These are phyloP conservation scores for Ceratobasidium sp. DNA, from an alignment of 1,284 basidiomycete genomes.

Conservation along the genomic window DNA sequence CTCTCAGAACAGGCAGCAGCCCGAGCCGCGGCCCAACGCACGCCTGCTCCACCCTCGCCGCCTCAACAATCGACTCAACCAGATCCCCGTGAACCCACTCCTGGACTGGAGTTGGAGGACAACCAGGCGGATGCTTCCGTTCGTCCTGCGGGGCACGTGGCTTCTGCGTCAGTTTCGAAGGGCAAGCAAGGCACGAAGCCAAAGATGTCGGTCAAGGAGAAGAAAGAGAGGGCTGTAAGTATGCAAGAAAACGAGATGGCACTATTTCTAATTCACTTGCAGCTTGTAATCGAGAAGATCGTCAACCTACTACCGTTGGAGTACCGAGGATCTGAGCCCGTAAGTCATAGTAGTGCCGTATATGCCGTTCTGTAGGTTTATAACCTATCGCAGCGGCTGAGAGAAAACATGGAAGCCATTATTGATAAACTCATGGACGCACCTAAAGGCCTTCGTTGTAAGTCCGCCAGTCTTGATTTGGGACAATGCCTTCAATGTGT, in stretches of 20 bases:
- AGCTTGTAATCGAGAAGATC: conserved; percentile 67
- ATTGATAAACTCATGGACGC: conserved; percentile 71
- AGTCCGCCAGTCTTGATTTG: neutral
- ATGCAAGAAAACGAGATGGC: neutral
- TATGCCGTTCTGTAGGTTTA: neutral
- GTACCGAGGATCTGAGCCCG: conserved; percentile 86
- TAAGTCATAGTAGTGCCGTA: conserved; percentile 49
- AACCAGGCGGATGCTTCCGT: conserved; percentile 37
- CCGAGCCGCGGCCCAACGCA: conserved; percentile 45
- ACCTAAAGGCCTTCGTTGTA: conserved; percentile 44
- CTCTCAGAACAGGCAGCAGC: conserved; percentile 51
- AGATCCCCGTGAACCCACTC: conserved; percentile 24
- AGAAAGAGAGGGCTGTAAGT: conserved; percentile 75
- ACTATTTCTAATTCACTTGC: neutral
- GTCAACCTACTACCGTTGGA: conserved; percentile 85
- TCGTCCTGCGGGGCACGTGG: conserved; percentile 40
- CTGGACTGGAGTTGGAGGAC: neutral
- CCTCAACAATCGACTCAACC: conserved; percentile 13
- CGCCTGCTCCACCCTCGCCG: conserved; percentile 31
- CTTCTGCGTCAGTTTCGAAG: conserved; percentile 44
- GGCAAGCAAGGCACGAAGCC: conserved; percentile 54
- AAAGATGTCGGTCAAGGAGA: conserved; percentile 79
- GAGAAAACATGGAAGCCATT: conserved; percentile 78
- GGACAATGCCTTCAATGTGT: conserved; percentile 20
- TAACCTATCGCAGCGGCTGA: conserved; percentile 59